Base-by-base conservation (phyloP, 768 basidiomycete species). In the Tulasnella calospora region DNA sequence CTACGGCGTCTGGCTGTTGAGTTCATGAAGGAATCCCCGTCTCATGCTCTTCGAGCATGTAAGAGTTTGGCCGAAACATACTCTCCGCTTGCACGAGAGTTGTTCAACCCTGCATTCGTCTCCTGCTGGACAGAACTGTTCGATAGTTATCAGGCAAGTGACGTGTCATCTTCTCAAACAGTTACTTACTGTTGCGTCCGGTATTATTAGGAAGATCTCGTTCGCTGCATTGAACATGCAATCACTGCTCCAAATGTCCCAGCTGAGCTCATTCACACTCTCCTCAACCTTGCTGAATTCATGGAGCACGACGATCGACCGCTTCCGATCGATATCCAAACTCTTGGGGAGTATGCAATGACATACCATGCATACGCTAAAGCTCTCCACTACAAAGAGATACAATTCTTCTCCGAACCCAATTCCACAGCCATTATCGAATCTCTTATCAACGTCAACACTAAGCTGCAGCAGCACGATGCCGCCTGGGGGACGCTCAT, bases 241-340 rank as follows among this genome's bases (percentile, higher is more conserved):
- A 92, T 99, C 79, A 91, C 89, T 0, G 83, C 86, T 3, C 86
- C 88, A 21, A 88, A 86, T 12, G 91, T 94, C 5, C 94, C 96
- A 2, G 88, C 94, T 1, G 97, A 99, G 71, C 88, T 99, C 38
- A 93, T 97, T 27, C 94, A 98, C 83, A 89, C 94, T 35, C 86
- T 99, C 21, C 88, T 99, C 77, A 96, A 96, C 84, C 88, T 99
- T 35, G 96, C 96, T 5, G 98, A 99, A 83, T 99, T 99, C 84
- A 97, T 99, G 94, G 98, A 99, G 84, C 97, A 98, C 81, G 96
- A 99, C 84, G 98, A 99, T 82, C 97, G 97, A 82, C 89, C 94
- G 0, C 87, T 99, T 1, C 95, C 95, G 1, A 98, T 99, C 79
- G 95, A 98, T 81, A 92, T 96, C 81, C 90, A 94, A 74, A 94